Percentiles rank a stretch among this genome's conserved stretches.
Evolutionary conservation across 306 rosid species (phyloP).

Genomic region (Malus sieversii): DNA sequence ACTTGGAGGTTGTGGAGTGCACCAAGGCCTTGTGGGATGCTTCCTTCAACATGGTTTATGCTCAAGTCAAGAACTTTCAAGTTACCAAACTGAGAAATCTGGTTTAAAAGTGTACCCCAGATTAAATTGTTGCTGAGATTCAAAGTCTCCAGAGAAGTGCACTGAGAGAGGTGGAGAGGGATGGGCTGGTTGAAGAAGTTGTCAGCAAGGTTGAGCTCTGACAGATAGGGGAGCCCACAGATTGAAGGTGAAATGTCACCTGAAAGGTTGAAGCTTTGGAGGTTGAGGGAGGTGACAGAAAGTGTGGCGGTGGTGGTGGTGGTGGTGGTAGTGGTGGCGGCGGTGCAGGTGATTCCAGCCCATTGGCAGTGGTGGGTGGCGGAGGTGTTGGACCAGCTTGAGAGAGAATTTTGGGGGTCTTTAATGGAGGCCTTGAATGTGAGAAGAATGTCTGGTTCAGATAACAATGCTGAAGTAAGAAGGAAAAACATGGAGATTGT

Average conservation of each 20-base stretch:
- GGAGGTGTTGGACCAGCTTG: conserved; percentile 68
- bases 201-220: conserved; percentile 76
- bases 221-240: conserved; percentile 52
- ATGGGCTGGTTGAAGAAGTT: conserved; percentile 75
- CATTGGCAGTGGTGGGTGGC: conserved; percentile 60
- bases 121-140: conserved; percentile 85
- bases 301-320: conserved; percentile 14
- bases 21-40: conserved; percentile 60
- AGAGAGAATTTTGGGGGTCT: conserved; percentile 55
- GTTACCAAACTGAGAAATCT: conserved; percentile 67
- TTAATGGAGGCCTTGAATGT: conserved; percentile 63
- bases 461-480: conserved; percentile 37
- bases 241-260: conserved; percentile 74
- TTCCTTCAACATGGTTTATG: conserved; percentile 69
- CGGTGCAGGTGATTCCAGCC: conserved; percentile 69
- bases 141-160: conserved; percentile 57
- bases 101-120: conserved; percentile 90
- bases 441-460: conserved; percentile 54
- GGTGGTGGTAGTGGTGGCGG: conserved; percentile 19
- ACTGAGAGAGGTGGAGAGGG: conserved; percentile 87
- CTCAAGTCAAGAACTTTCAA: conserved; percentile 72
- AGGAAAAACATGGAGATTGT: conserved; percentile 15
- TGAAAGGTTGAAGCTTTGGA: conserved; percentile 71
- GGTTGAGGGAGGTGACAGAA: conserved; percentile 55
- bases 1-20: conserved; percentile 51